Evolutionary conservation across 768 basidiomycete genomes (phyloP).

Genomic region (Russula vinacea): DNA sequence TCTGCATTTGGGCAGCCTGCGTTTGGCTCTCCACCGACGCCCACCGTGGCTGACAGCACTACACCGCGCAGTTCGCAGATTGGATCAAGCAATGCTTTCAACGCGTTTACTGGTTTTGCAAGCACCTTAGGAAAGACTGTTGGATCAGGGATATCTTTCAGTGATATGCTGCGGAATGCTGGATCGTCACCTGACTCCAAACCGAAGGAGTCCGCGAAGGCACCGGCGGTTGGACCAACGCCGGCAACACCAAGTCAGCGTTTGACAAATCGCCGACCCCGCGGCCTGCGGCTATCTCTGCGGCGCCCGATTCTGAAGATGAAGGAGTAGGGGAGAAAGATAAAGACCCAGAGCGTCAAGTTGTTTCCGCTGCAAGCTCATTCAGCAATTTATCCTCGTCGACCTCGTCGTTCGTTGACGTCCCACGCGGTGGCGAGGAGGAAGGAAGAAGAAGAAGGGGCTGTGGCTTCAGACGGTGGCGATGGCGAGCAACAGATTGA

Average conservation of each 20-base stretch:
- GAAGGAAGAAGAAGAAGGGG: slow-evolving; percentile 29
- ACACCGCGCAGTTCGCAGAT: slow-evolving; percentile 32
- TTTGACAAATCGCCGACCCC: slow-evolving; percentile 22
- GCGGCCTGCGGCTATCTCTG: slow-evolving; percentile 6
- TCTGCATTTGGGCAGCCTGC: slow-evolving; percentile 40
- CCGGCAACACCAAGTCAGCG: slow-evolving; percentile 11
- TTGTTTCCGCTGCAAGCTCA: slow-evolving; percentile 20
- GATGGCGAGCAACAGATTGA: slow-evolving; percentile 20
- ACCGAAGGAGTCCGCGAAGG: slow-evolving; percentile 9
- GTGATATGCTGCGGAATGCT: slow-evolving; percentile 52
- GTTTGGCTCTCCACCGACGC: slow-evolving; percentile 37
- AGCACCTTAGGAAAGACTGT: slow-evolving; percentile 45
- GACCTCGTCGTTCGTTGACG: slow-evolving; percentile 27
- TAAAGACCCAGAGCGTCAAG: slow-evolving; percentile 5
- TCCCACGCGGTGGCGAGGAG: slow-evolving; percentile 25
- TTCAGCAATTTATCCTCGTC: slow-evolving; percentile 23
- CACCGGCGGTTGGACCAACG: slow-evolving; percentile 3
- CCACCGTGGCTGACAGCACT: slow-evolving; percentile 14
- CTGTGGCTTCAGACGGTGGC: slow-evolving; percentile 19
- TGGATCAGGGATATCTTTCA: slow-evolving; percentile 50
- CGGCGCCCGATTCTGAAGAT: background rate
- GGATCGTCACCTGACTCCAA: slow-evolving; percentile 20
- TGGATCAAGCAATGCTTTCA: slow-evolving; percentile 41
- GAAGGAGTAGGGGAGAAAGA: slow-evolving; percentile 13
- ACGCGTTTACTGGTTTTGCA: slow-evolving; percentile 36